Evolutionary conservation across 306 rosid species (phyloP).

Genomic region (Prunus davidiana): DNA sequence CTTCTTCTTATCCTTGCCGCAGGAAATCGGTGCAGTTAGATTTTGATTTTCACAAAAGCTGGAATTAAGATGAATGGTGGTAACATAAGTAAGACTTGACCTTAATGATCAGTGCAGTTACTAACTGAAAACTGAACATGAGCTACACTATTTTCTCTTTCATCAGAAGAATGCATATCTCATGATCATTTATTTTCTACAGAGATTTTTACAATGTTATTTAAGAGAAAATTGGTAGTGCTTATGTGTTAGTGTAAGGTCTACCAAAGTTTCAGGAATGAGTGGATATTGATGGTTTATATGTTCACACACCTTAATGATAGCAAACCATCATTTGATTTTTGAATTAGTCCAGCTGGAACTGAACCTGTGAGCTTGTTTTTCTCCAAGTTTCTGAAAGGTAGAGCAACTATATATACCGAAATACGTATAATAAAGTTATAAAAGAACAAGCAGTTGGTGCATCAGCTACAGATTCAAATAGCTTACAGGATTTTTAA

Average conservation of each 20-base stretch:
- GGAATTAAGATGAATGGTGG: not conserved
- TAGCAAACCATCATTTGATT: slow-evolving; percentile 28
- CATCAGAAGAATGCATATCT: not conserved
- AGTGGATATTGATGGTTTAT: not conserved
- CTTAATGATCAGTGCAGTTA: not conserved
- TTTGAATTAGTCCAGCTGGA: slow-evolving; percentile 35
- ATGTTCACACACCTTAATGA: slow-evolving; percentile 38
- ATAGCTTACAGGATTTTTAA: slow-evolving; percentile 27
- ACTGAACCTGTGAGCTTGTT: slow-evolving; percentile 38
- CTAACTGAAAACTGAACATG: too few relatives aligned
- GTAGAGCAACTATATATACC: not conserved
- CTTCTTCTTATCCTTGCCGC: slow-evolving; percentile 12
- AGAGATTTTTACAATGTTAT: not conserved
- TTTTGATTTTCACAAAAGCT: slow-evolving; percentile 39
- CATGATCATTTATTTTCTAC: not conserved
- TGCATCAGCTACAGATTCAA: not conserved
- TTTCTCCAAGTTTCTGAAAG: slow-evolving; percentile 46
- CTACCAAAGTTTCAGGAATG: not conserved
- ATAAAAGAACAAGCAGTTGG: not conserved
- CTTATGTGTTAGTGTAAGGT: not conserved
- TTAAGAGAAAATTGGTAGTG: not conserved
- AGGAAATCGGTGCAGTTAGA: slow-evolving; percentile 28
- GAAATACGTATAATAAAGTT: not conserved
- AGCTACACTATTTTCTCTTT: too few relatives aligned
- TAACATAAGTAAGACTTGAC: not conserved